Evolutionary conservation across 306 rosid species (phyloP).

Genomic region (Trifolium subterraneum): DNA sequence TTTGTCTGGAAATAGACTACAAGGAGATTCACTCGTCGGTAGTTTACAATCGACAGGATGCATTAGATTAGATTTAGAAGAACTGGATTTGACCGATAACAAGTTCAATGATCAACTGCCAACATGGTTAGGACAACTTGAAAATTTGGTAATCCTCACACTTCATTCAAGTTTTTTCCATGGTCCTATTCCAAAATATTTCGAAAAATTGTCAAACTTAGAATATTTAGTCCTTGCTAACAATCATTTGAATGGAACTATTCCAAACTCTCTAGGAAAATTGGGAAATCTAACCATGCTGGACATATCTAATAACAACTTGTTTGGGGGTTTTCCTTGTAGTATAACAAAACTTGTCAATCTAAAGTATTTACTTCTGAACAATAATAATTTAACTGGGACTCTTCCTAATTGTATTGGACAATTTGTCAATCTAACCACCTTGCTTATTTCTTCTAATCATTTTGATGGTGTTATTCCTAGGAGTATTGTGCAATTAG

Average conservation of each 20-base stretch:
- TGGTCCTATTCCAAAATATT: background rate
- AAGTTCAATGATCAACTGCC: background rate
- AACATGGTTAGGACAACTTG: background rate
- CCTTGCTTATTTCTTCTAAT: slow-evolving; percentile 31
- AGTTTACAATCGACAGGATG: background rate
- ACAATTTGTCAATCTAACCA: background rate
- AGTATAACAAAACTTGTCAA: slow-evolving; percentile 28
- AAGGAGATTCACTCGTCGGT: background rate
- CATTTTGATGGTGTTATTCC: slow-evolving; percentile 41
- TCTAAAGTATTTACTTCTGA: background rate
- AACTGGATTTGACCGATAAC: background rate
- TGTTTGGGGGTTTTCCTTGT: slow-evolving; percentile 29
- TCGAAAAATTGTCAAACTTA: slow-evolving; percentile 26
- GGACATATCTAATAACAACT: background rate
- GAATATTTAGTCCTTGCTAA: background rate
- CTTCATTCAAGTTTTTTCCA: background rate
- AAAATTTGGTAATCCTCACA: background rate
- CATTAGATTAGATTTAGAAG: background rate
- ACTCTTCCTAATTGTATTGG: slow-evolving; percentile 32
- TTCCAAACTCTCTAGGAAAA: slow-evolving; percentile 1
- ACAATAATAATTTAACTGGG: slow-evolving; percentile 31
- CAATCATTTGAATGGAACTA: slow-evolving; percentile 13
- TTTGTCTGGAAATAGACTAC: background rate
- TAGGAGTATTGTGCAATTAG: slow-evolving; percentile 29
- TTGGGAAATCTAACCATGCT: background rate